Conservation (phyloP, 306 rosid species). For the Lathyrus aphaca region DNA sequence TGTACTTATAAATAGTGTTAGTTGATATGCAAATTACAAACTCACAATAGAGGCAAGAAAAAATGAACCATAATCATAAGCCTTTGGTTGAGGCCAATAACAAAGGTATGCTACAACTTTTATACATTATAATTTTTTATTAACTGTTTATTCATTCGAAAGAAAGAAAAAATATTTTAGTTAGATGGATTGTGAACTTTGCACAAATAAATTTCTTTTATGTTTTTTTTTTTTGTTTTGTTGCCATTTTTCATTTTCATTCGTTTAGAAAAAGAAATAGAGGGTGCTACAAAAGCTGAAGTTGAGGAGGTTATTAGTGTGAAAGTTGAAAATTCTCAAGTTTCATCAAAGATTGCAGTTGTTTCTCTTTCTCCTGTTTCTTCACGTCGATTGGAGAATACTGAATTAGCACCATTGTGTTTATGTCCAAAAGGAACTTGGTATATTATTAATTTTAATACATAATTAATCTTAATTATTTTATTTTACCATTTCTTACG, state of each 20-base stretch:
- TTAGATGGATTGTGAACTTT: too few relatives aligned
- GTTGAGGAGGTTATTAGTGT: not conserved
- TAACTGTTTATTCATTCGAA: too few relatives aligned
- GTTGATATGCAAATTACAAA: not conserved
- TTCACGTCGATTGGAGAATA: not conserved
- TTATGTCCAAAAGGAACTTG: slow-evolving; percentile 31
- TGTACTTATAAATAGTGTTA: slow-evolving; percentile 1
- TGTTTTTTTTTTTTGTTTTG: not conserved
- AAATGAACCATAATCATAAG: slow-evolving; percentile 18
- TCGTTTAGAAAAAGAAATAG: not conserved
- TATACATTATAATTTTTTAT: not conserved
- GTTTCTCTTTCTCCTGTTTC: not conserved
- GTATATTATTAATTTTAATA: slow-evolving; percentile 1
- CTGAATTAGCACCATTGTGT: slow-evolving; percentile 23
- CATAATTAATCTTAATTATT: not conserved
- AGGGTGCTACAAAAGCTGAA: not conserved
- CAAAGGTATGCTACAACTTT: slow-evolving; percentile 11
- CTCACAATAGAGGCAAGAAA: not conserved
- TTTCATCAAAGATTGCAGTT: not conserved
- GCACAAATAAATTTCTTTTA: not conserved
- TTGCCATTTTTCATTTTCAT: not conserved
- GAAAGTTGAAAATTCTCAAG: slow-evolving; percentile 13
- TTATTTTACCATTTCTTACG: not conserved
- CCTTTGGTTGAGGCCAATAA: not conserved
- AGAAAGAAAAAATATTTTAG: too few relatives aligned